Percentiles rank a stretch among this genome's conserved stretches.
phyloP scores from a whole-genome alignment of 305 asterid species.

The Rubia peregrina region DNA sequence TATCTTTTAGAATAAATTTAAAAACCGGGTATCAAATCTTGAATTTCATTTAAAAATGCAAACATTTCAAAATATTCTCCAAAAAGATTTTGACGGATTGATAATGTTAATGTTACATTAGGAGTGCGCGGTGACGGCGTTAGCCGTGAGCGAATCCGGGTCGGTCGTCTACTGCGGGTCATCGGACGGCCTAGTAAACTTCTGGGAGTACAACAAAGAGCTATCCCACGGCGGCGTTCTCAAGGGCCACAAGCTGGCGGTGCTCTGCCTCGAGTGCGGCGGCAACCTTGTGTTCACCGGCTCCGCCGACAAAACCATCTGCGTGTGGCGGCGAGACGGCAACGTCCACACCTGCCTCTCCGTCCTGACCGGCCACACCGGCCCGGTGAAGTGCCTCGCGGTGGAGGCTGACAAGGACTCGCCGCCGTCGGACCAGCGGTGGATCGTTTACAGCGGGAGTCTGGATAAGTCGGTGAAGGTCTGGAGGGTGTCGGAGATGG shows the following conservation, averaged over 20 bases:
- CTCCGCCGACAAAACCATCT: conserved; percentile 76
- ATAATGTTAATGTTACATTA: neutral
- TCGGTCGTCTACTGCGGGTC: conserved; percentile 55
- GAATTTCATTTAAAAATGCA: no score
- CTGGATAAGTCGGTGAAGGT: conserved; percentile 82
- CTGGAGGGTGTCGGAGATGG: conserved; percentile 82
- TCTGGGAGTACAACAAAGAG: conserved; percentile 60
- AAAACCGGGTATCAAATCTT: no score
- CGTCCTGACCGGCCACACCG: conserved; percentile 71
- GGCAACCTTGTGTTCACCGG: conserved; percentile 71
- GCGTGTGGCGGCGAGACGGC: conserved; percentile 74
- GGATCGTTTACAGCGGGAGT: conserved; percentile 88
- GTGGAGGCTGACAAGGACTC: conserved; percentile 47
- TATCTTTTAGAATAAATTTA: no score
- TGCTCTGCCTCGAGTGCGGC: conserved; percentile 56
- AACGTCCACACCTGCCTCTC: conserved; percentile 54
- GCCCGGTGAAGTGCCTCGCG: conserved; percentile 79
- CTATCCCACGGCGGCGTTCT: conserved; percentile 60
- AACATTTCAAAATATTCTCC: no score
- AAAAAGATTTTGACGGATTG: no score
- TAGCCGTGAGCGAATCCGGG: conserved; percentile 46
- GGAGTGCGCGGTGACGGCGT: conserved; percentile 68
- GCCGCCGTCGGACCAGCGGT: conserved; percentile 33
- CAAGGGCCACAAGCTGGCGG: conserved; percentile 80
- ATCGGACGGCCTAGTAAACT: conserved; percentile 70